Evolutionary conservation across 164 flowering plant species (phyloP).

Genomic region (Chimonanthus salicifolius): DNA sequence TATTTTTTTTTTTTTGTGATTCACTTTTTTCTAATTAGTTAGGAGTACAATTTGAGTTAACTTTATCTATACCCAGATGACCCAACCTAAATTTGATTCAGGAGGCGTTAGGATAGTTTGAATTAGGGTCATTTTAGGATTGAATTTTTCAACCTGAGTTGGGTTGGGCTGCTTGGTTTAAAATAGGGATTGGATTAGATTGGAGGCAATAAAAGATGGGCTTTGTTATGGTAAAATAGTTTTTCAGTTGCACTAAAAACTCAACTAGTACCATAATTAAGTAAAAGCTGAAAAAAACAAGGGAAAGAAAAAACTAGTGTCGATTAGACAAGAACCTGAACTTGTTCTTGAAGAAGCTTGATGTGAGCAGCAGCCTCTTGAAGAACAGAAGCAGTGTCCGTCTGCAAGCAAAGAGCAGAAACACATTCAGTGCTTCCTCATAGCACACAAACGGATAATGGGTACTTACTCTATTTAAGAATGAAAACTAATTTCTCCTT

Average conservation of each 20-base stretch:
- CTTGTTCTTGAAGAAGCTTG: slow-evolving; percentile 50
- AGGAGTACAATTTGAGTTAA: too few relatives aligned
- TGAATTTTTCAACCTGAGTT: too few relatives aligned
- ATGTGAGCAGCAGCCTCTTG: slow-evolving; percentile 54
- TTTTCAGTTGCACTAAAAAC: neutral
- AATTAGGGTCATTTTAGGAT: too few relatives aligned
- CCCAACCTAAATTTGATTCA: too few relatives aligned
- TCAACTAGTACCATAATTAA: neutral
- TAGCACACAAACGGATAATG: neutral
- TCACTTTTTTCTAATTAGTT: too few relatives aligned
- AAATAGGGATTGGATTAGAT: neutral
- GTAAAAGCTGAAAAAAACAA: neutral
- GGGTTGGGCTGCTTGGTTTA: neutral
- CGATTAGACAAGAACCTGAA: slow-evolving; percentile 28
- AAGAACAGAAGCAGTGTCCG: slow-evolving; percentile 77
- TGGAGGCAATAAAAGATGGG: neutral
- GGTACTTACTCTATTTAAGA: neutral
- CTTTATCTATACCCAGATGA: too few relatives aligned
- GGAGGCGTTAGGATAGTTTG: too few relatives aligned
- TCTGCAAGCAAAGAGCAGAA: slow-evolving; percentile 30
- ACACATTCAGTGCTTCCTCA: neutral
- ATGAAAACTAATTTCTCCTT: too few relatives aligned
- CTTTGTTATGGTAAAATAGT: neutral
- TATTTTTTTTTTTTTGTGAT: too few relatives aligned
- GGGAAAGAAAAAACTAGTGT: neutral